Evolutionary conservation across 371 early-diverging fungal genomes (phyloP).

Genomic region (Apophysomyces trapeziformis): DNA sequence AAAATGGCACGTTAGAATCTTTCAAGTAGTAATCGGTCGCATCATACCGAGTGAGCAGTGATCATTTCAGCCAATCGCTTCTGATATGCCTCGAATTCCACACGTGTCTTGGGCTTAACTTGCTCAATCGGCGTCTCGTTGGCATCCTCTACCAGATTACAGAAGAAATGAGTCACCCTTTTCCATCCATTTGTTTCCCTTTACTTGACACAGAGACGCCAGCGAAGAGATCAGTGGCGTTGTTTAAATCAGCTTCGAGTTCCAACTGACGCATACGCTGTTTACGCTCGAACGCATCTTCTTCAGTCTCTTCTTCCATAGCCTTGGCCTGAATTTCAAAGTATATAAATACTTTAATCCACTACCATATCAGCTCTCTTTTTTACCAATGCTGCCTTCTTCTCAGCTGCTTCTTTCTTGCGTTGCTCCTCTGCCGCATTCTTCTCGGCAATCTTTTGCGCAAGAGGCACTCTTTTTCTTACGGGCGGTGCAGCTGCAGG

Average conservation of each 20-base stretch:
- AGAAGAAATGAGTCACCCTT: neutral
- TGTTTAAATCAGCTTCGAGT: constrained; percentile 82
- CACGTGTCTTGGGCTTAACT: constrained; percentile 80
- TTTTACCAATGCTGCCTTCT: constrained; percentile 51
- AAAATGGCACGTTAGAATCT: neutral
- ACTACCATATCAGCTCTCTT: neutral
- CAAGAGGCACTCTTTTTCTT: constrained; percentile 76
- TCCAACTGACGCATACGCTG: constrained; percentile 70
- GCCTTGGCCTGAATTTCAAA: constrained; percentile 29
- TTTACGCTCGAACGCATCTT: constrained; percentile 66
- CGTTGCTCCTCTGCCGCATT: constrained; percentile 75
- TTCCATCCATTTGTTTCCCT: constrained; percentile 3
- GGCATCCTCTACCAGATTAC: constrained; percentile 37
- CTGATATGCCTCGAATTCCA: constrained; percentile 82
- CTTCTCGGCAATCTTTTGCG: constrained; percentile 80
- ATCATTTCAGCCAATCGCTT: constrained; percentile 73
- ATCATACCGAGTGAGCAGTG: constrained; percentile 67
- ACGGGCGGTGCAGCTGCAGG: constrained; percentile 30
- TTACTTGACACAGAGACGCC: constrained; percentile 65
- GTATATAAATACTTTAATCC: neutral
- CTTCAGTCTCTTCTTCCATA: constrained; percentile 61
- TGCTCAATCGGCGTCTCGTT: constrained; percentile 63
- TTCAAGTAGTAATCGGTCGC: neutral
- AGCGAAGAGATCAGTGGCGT: constrained; percentile 84
- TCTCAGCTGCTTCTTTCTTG: constrained; percentile 59